These are phyloP conservation scores for Xylaria bambusicola DNA, from an alignment of 495 filamentous ascomycete species.

Conservation along the genomic window DNA sequence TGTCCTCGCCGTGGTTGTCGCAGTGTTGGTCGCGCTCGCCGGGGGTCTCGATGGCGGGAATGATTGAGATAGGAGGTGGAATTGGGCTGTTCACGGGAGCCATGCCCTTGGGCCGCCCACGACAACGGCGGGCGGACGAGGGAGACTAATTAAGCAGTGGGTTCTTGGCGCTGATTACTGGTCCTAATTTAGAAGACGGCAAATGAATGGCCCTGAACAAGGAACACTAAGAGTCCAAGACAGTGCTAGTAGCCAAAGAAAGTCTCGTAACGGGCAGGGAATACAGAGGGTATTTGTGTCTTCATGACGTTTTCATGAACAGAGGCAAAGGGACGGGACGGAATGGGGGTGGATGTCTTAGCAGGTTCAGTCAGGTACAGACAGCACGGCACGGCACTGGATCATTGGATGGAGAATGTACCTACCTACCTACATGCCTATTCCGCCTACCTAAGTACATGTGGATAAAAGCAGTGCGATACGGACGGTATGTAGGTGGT, in stretches of 20 bases:
- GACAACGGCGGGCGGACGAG: not conserved
- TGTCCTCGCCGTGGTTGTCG: constrained; percentile 15
- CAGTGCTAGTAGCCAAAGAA: not conserved
- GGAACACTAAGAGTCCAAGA: not conserved
- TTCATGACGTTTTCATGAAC: constrained; percentile 19
- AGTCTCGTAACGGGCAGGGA: not conserved
- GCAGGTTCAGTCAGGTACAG: not conserved
- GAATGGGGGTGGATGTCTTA: not conserved
- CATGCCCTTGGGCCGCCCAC: constrained; percentile 5
- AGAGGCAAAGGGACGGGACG: not conserved
- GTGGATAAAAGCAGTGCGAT: too few relatives aligned
- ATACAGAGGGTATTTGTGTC: too few relatives aligned
- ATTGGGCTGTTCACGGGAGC: constrained; percentile 5
- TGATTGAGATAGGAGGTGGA: constrained; percentile 28
- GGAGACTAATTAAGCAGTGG: constrained; percentile 14
- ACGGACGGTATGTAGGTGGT: too few relatives aligned
- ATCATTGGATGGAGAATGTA: too few relatives aligned
- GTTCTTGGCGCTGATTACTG: constrained; percentile 13
- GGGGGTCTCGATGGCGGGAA: constrained; percentile 31
- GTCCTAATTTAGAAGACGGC: constrained; percentile 2
- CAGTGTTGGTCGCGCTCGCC: constrained; percentile 27
- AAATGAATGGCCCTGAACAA: constrained; percentile 1
- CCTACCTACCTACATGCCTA: too few relatives aligned
- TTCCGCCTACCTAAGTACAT: not conserved
- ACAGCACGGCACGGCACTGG: not conserved